Evolutionary conservation across 2,329 filamentous ascomycete species (phyloP), one percentile per base, ranked within the genome.

Genomic region (Venturiaceae sp.): DNA sequence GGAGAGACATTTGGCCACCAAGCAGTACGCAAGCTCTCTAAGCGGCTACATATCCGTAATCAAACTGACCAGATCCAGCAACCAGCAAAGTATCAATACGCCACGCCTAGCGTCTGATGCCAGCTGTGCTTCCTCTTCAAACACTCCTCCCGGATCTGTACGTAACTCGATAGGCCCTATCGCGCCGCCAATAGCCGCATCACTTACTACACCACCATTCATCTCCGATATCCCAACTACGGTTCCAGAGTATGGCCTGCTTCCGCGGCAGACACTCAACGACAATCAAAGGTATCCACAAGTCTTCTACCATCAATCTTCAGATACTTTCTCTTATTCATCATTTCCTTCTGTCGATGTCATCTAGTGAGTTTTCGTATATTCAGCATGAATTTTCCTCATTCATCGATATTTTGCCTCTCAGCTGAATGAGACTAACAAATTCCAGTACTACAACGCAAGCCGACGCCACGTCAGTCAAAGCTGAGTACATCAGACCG

Each of bases 1-100:
- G 11, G 66, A 70, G 37, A 69, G 75, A 57, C 75, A 78, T 62
- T 68, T 72, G 57, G 73, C 74, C 57, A 58, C 57, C 21, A 67
- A 74, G 66, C 75, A 77, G 75, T 76, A 67, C 65, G 74, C 28
- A 34, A 21, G 16, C 65, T 52, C n/a, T 26, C 23, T 33, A 28
- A 23, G 23, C 2, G 14, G n/a, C 37, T 21, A 28, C 32, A 13
- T 30, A 14, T 36, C 19, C 34, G 52, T 30, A 7, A 50, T 21
- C 16, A 16, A 14, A 30, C 44, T 50, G 26, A 50, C 23, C 28
- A 23, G 14, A 30, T 30, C 14, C 19, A 50, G 44, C 14, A 50
- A 50, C 44, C 44, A 50, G n/a, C 13, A 50, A 26, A 13, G 23
- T n/a, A 26, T 14, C 44, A 28, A 30, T 16, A 6, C 44, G 26